phyloP scores from a whole-genome alignment of 768 basidiomycete species.

The Amanita brunnescens region DNA sequence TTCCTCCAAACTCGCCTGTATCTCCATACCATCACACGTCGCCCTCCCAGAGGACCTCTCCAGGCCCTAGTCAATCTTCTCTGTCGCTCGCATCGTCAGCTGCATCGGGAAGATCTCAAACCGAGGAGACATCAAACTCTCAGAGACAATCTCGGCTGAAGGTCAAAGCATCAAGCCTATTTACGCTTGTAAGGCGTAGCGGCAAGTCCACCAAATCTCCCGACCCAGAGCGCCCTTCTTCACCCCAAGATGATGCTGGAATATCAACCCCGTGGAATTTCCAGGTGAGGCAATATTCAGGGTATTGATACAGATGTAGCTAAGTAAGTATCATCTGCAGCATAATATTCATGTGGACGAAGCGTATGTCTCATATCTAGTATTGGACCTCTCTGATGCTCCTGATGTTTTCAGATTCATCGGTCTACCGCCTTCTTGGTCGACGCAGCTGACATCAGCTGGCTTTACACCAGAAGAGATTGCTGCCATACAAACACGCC shows the following conservation, averaged over 20 bases:
- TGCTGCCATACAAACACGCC: constrained; percentile 38
- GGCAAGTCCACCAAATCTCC: constrained; percentile 21
- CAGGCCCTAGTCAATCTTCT: constrained; percentile 25
- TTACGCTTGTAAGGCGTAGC: constrained; percentile 32
- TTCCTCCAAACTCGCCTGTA: constrained; percentile 33
- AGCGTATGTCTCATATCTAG: constrained; percentile 32
- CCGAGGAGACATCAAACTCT: constrained; percentile 10
- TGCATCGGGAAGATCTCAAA: constrained; percentile 20
- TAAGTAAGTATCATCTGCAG: constrained; percentile 23
- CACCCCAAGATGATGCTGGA: constrained; percentile 41
- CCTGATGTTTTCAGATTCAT: constrained; percentile 30
- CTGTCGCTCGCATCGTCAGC: constrained; percentile 30
- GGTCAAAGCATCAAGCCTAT: constrained; percentile 31
- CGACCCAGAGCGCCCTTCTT: constrained; percentile 13
- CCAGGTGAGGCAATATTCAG: constrained; percentile 37
- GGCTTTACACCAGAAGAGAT: constrained; percentile 70
- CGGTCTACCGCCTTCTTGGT: constrained; percentile 72
- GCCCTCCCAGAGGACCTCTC: constrained; percentile 23
- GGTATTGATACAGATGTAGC: background rate
- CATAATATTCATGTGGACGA: constrained; percentile 79
- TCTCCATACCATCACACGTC: constrained; percentile 27
- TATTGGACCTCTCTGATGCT: background rate
- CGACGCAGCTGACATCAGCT: constrained; percentile 45
- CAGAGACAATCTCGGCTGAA: constrained; percentile 11
- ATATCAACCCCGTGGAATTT: constrained; percentile 73